phyloP scores from a whole-genome alignment of 352 stramenopile genomes.

The Phytopythium montanum region DNA sequence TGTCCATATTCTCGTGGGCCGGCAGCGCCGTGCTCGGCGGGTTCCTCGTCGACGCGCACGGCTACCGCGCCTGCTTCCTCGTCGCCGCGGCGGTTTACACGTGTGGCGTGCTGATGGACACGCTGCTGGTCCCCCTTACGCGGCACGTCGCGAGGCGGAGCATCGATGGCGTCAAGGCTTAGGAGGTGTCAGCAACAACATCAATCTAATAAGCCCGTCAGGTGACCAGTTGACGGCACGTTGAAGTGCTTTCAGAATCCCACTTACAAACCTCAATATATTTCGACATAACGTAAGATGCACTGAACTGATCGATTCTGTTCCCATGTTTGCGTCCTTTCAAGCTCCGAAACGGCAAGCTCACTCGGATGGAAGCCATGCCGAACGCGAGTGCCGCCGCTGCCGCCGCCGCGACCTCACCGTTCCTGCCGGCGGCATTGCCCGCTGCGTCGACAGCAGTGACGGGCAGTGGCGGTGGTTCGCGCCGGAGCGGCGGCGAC shows the following conservation, averaged over 20 bases:
- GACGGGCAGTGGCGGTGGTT: neutral
- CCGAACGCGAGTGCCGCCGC: neutral
- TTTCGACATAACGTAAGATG: neutral
- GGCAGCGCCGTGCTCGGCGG: constrained; percentile 68
- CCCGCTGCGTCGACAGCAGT: neutral
- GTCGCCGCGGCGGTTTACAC: constrained; percentile 41
- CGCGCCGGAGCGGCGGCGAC: constrained; percentile 23
- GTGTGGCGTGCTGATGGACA: constrained; percentile 42
- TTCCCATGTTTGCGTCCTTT: neutral
- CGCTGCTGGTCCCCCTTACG: constrained; percentile 53
- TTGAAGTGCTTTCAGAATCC: neutral
- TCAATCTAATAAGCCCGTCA: too few species aligned
- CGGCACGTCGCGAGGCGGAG: constrained; percentile 13
- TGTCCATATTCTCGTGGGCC: constrained; percentile 57
- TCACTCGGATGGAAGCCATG: constrained; percentile 3
- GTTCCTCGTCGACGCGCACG: constrained; percentile 49
- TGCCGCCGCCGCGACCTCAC: neutral
- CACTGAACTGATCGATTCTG: neutral
- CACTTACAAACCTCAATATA: neutral
- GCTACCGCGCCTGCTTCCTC: constrained; percentile 70
- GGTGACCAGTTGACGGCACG: neutral
- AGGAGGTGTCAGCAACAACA: too few species aligned
- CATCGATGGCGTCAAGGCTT: too few species aligned
- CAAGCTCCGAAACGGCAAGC: neutral
- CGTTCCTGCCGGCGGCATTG: neutral